Conservation (phyloP, 179 eudicot species). For the Vitellaria paradoxa region DNA sequence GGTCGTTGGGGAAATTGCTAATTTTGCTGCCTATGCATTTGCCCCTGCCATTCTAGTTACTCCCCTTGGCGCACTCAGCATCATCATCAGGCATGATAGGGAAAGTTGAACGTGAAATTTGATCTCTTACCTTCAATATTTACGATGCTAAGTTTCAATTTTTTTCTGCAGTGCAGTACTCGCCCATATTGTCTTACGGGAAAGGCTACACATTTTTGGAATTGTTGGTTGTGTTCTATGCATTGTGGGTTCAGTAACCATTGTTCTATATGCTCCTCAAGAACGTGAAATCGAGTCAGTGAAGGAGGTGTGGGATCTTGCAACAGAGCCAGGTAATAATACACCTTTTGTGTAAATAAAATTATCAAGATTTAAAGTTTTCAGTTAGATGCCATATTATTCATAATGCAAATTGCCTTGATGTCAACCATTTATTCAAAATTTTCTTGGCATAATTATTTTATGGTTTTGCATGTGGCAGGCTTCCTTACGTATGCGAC, state of each 20-base stretch:
- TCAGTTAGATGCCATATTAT: neutral
- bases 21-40: too few species aligned
- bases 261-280: conserved; percentile 72
- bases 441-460: neutral
- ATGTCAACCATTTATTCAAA: too few species aligned
- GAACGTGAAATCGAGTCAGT: conserved; percentile 80
- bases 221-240: conserved; percentile 80
- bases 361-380: neutral
- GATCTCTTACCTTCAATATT: too few species aligned
- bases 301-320: conserved; percentile 43
- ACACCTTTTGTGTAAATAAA: neutral
- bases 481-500: conserved; percentile 73
- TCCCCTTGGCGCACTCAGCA: too few species aligned
- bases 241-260: conserved; percentile 40
- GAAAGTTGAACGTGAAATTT: too few species aligned
- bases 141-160: neutral
- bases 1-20: conserved; percentile 41
- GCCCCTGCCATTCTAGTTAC: conserved; percentile 75
- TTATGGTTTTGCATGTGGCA: conserved; percentile 29
- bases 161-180: conserved; percentile 65
- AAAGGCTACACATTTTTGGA: conserved; percentile 78
- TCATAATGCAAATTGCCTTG: too few species aligned
- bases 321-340: conserved; percentile 57
- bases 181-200: conserved; percentile 68
- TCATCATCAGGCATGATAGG: conserved; percentile 37